A percentile compares a stretch with the other conserved stretches of the same genome.
Conservation (phyloP, 192 early-diverging fungal species). For the Umbelopsis sp. region DNA sequence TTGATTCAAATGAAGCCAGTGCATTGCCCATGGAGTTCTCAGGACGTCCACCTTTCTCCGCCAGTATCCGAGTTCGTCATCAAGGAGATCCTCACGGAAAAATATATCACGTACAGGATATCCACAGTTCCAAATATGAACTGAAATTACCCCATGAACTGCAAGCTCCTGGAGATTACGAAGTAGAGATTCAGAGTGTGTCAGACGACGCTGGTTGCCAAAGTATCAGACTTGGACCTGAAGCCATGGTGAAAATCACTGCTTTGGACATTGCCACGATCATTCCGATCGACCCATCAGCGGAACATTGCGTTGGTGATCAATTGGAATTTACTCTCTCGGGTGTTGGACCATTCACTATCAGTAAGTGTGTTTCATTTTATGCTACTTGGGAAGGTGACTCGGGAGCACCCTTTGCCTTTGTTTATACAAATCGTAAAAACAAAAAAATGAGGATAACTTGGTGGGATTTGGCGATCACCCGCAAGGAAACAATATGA, state of each 20-base stretch:
- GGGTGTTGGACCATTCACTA: constrained; percentile 33
- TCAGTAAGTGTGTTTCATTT: constrained; percentile 29
- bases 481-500: not conserved
- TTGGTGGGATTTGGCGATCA: too few species aligned
- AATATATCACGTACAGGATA: constrained; percentile 27
- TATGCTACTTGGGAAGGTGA: too few species aligned
- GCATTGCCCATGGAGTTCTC: constrained; percentile 31
- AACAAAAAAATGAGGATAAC: too few species aligned
- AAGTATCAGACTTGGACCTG: not conserved
- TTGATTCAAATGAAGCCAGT: constrained; percentile 24
- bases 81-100: constrained; percentile 22
- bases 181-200: constrained; percentile 34
- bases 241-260: constrained; percentile 14
- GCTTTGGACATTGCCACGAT: constrained; percentile 39
- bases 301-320: constrained; percentile 48
- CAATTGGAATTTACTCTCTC: constrained; percentile 30
- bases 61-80: constrained; percentile 30
- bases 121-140: constrained; percentile 24
- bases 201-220: constrained; percentile 41
- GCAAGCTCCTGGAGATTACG: constrained; percentile 33
- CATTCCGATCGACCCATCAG: constrained; percentile 22
- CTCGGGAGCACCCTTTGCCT: too few species aligned
- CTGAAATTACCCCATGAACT: constrained; percentile 26
- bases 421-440: too few species aligned
- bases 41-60: constrained; percentile 39